Base-by-base conservation (phyloP, 768 basidiomycete species). In the Russula vinacea region DNA sequence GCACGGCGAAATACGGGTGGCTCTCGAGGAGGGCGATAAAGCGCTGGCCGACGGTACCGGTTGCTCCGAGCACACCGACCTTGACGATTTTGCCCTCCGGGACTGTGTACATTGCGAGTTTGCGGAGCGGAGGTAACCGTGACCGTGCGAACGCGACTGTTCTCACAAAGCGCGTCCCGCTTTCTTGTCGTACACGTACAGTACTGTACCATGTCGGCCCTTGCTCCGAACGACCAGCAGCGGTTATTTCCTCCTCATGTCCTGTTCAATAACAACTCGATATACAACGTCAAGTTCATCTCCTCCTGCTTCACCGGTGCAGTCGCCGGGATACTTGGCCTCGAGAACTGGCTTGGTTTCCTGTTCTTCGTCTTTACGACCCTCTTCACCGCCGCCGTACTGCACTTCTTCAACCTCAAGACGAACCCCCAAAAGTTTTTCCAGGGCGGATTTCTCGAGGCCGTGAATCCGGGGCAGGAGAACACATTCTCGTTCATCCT, bases 21-120 rank as follows among this genome's bases (percentile, higher is more conserved):
- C 78, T 73, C 5, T 92, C 80, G 54, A 99, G 88, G 54, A 98
- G 85, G 56, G 85, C 81, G 75, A 98, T 90, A 75, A 98, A 99
- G 45, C 94, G 84, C 76, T 98, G 96, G 26, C 96, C 95, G 55
- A 98, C 96, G 53, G 93, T 97, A 62, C 96, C 93, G 0, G 92
- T 95, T 1, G 93, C 92, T 37, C 92, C 92, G 10, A 94, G 80
- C 53, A 95, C 78, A 64, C 91, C 92, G 64, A 95, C 90, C 50
- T 77, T 79, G 67, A 80, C 71, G 3, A 69, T 64, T 37, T 69
- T 61, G 45, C 53, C 58, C 58, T 69, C 69, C 13, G 64, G 62
- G 45, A 71, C 68, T 51, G 40, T 54, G 68, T 58, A 50, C 66
- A 68, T 60, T 55, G 45, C 0, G 26, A 13, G 6, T 5, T 9